Evolutionary conservation across 495 filamentous ascomycete genomes (phyloP), one percentile per base, ranked within the genome.

Genomic region (Penicillium cinerascens): DNA sequence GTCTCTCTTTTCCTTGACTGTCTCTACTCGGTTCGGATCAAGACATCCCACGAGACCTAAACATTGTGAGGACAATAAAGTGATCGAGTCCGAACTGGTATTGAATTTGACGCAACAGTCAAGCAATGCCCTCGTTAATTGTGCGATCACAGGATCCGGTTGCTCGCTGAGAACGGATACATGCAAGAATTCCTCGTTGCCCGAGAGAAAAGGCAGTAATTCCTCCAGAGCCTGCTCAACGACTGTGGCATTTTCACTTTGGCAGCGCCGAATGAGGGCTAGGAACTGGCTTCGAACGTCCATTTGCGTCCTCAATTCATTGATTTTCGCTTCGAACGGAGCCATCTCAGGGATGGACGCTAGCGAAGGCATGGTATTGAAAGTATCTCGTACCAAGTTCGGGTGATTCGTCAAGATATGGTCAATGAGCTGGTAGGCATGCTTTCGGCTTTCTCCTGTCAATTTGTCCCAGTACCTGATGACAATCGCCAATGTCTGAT

Each of bases 1-100:
- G 35, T 89, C 85, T 44, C 75, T 83, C 56, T 88, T 86, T 52
- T 87, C 85, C 39, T 89, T 82, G 29, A 85, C 76, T 3, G 84
- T 80, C 55, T 99, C 93, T 15, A 97, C 81, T 46, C 87, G 81
- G 61, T 95, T 96, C 11, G 93, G 86, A 70, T 97, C 93, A 20
- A 97, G 71, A 58, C 90, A 96, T 17, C 93, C 93, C 42, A 97
- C 83, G 36, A 93, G 77, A 9, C 93, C 93, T 23, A 97, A 69
- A 52, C 89, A 92, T 59, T 83, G 82, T 17, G 88, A 85, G 44
- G 87, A 87, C 22, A 95, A 74, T n/a, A 80, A 70, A 46, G 84
- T 76, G 37, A 96, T 88, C 20, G 79, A 77, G 11, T 76, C 61
- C 39, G 86, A 80, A 23, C 76, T 81, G 44, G 83, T 82, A 49